Evolutionary conservation across 345 rosid genomes (phyloP).

Genomic region (Brassica nigra): DNA sequence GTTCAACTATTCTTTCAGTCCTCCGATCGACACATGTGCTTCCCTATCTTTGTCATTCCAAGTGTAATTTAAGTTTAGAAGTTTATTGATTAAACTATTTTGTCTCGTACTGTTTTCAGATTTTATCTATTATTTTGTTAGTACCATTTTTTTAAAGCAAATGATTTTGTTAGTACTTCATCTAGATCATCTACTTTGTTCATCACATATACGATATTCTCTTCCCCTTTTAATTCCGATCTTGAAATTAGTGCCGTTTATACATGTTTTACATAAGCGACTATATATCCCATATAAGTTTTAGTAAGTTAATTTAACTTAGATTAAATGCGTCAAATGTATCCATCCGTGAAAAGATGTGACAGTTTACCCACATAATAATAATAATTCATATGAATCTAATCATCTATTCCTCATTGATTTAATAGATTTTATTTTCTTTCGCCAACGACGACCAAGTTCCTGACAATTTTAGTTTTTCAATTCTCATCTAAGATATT

Average conservation of each 20-base stretch:
- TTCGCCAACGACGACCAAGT: constrained; percentile 3
- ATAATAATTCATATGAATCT: background rate
- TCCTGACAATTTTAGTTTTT: background rate
- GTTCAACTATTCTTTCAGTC: constrained; percentile 31
- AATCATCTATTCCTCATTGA: constrained; percentile 10
- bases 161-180: background rate
- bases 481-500: background rate
- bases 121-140: background rate
- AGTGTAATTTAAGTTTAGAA: constrained; percentile 10
- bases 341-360: background rate
- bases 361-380: background rate
- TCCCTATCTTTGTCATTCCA: constrained; percentile 12
- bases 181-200: background rate
- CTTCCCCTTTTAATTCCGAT: no score
- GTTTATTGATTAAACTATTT: constrained; percentile 28
- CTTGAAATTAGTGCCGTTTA: background rate
- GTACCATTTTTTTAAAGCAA: no score
- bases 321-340: constrained; percentile 9
- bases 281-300: background rate
- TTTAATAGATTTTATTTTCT: background rate
- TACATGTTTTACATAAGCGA: background rate
- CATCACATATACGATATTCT: background rate
- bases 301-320: background rate
- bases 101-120: background rate
- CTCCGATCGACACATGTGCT: constrained; percentile 13